Evolutionary conservation across 331 rosid species (phyloP).

Genomic region (Rosa hybrid): DNA sequence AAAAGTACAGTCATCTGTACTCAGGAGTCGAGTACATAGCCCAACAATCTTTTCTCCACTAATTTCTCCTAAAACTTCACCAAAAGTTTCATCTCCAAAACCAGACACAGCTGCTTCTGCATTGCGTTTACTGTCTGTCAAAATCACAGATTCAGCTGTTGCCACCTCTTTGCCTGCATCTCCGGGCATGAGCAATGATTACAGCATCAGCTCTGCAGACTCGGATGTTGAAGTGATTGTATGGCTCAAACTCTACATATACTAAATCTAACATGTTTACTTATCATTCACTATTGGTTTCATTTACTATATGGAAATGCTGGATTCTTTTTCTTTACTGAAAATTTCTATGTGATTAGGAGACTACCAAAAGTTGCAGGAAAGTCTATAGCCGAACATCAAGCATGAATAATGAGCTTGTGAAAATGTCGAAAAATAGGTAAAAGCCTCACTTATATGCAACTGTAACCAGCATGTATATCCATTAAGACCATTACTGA

Average conservation of each 20-base stretch:
- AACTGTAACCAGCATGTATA: neutral
- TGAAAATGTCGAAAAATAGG: conserved; percentile 56
- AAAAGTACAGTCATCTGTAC: conserved; percentile 35
- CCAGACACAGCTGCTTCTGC: conserved; percentile 30
- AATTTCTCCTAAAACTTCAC: conserved; percentile 52
- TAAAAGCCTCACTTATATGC: conserved; percentile 15
- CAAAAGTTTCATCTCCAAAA: conserved; percentile 34
- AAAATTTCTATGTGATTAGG: conserved; percentile 43
- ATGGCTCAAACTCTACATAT: conserved; percentile 29
- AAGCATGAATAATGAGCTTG: conserved; percentile 43
- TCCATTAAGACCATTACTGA: neutral
- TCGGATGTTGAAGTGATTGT: conserved; percentile 64
- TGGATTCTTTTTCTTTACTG: conserved; percentile 4
- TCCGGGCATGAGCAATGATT: conserved; percentile 49
- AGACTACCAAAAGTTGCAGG: conserved; percentile 35
- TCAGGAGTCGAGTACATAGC: conserved; percentile 47
- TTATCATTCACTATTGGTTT: conserved; percentile 2
- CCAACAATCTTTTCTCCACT: conserved; percentile 64
- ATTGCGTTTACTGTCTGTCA: conserved; percentile 57
- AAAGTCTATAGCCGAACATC: conserved; percentile 32
- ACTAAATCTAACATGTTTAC: neutral
- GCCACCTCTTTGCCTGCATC: conserved; percentile 56
- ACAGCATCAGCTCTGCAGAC: conserved; percentile 52
- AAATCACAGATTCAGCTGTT: conserved; percentile 34
- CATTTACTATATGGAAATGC: conserved; percentile 13